Evolutionary conservation across 2,329 filamentous ascomycete species (phyloP).

Genomic region (Akanthomyces uredinophilus): DNA sequence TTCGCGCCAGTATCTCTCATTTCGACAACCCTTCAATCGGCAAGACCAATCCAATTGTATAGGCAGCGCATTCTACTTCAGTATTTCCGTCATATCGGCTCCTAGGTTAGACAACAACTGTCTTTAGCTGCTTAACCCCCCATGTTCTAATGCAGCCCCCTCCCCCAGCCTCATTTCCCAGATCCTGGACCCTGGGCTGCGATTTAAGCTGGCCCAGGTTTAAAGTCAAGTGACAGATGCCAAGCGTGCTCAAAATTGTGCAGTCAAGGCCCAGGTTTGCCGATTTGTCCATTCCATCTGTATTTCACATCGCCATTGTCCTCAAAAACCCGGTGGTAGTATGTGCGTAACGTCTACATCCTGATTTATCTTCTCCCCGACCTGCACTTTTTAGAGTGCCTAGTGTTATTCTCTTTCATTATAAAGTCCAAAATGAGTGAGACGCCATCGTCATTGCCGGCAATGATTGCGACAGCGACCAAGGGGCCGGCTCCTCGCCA

Average conservation of each 20-base stretch:
- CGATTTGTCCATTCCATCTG: not conserved
- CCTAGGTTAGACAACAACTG: not conserved
- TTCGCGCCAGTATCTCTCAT: no score
- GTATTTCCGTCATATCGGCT: not conserved
- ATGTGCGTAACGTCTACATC: not conserved
- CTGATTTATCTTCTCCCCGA: not conserved
- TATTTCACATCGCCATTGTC: not conserved
- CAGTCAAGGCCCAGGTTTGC: not conserved
- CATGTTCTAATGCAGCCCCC: not conserved
- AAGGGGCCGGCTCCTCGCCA: not conserved
- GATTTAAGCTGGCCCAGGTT: not conserved
- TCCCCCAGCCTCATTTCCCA: conserved; percentile 8
- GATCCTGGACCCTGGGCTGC: not conserved
- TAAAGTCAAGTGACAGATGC: not conserved
- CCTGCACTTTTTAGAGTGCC: not conserved
- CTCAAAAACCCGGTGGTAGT: not conserved
- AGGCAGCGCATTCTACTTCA: no score
- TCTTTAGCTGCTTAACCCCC: not conserved
- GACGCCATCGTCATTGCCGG: not conserved
- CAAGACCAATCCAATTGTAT: no score
- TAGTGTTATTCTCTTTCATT: not conserved
- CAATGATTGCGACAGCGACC: not conserved
- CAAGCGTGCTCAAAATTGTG: not conserved
- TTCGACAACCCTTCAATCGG: no score
- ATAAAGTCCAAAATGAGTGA: not conserved